Percentiles rank a stretch among this genome's conserved stretches.
Evolutionary conservation across 306 rosid genomes (phyloP).

Genomic region (Quercus dentata): DNA sequence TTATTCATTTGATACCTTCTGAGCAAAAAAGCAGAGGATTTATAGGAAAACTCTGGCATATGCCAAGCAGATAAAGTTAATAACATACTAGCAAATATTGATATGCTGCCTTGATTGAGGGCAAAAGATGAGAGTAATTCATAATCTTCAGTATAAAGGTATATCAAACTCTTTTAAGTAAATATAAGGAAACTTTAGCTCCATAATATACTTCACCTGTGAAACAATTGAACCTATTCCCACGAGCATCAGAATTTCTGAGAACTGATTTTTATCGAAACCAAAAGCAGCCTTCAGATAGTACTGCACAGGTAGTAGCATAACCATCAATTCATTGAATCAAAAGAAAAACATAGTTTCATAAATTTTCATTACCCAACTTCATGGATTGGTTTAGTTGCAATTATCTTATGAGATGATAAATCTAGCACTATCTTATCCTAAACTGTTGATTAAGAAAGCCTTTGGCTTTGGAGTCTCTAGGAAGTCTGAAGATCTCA

Average conservation of each 20-base stretch:
- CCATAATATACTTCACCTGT: conserved; percentile 45
- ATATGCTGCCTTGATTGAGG: neutral
- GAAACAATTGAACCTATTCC: conserved; percentile 77
- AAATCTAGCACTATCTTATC: neutral
- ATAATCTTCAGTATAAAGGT: neutral
- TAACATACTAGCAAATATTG: neutral
- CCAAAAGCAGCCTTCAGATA: conserved; percentile 78
- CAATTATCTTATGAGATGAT: neutral
- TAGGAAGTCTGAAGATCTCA: neutral
- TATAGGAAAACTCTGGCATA: neutral
- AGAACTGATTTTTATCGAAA: conserved; percentile 71
- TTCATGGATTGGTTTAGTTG: neutral
- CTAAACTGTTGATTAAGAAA: neutral
- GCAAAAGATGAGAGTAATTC: neutral
- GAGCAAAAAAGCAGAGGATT: neutral
- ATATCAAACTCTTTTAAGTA: neutral
- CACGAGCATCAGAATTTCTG: conserved; percentile 67
- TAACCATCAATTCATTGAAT: conserved; percentile 17
- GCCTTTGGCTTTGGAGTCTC: neutral
- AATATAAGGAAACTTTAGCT: neutral
- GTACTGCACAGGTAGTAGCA: conserved; percentile 50
- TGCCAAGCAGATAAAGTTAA: neutral
- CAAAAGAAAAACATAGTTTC: neutral
- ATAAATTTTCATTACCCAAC: neutral
- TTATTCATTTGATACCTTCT: neutral